Evolutionary conservation across 2,329 filamentous ascomycete species (phyloP).

Genomic region (Colletotrichum incanum): DNA sequence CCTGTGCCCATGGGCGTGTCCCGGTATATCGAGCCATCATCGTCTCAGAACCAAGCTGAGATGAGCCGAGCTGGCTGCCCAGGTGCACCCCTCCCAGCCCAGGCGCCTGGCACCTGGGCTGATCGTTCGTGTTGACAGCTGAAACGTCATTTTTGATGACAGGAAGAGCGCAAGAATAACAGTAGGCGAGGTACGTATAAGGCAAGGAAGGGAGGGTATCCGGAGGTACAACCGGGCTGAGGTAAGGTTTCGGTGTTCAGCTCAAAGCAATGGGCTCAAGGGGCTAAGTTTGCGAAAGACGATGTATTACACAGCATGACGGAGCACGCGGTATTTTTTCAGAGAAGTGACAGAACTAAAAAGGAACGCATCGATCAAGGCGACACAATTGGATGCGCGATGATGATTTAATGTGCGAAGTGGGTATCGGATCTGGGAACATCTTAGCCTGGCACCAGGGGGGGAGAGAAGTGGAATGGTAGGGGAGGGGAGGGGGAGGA

Average conservation of each 20-base stretch:
- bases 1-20: background rate
- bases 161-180: background rate
- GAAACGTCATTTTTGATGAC: background rate
- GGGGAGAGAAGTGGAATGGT: background rate
- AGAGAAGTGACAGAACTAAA: conserved; percentile 15
- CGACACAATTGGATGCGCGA: conserved; percentile 23
- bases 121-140: background rate
- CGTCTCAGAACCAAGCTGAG: background rate
- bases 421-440: conserved; percentile 15
- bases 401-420: background rate
- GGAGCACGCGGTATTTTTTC: conserved; percentile 14
- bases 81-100: conserved; percentile 9
- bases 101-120: conserved; percentile 13
- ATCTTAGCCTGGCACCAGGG: conserved; percentile 13
- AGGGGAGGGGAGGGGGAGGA: background rate
- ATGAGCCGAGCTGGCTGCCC: conserved; percentile 8
- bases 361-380: conserved; percentile 30
- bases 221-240: background rate
- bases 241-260: conserved; percentile 8
- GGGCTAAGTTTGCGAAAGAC: background rate
- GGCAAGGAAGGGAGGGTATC: background rate
- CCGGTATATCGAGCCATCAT: background rate
- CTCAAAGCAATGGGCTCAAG: background rate
- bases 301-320: conserved; percentile 13
- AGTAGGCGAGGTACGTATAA: background rate